These are phyloP conservation scores for Candida glucosophila DNA, from an alignment of 1,139 yeast genomes.

Conservation along the genomic window DNA sequence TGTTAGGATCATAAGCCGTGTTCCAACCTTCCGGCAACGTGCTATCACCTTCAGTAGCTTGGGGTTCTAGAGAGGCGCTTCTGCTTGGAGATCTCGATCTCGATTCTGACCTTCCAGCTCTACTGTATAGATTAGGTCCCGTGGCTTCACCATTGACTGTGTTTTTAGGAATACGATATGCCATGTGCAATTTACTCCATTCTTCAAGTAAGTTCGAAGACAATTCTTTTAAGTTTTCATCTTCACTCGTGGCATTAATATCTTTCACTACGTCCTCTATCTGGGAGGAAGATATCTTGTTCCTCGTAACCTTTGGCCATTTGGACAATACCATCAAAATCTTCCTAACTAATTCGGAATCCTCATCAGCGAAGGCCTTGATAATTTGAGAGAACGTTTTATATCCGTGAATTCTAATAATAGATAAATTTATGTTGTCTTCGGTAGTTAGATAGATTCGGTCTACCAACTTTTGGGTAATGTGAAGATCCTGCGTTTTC, in stretches of 20 bases:
- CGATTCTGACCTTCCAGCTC: slow-evolving; percentile 16
- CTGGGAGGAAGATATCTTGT: slow-evolving; percentile 72
- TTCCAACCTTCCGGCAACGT: slow-evolving; percentile 49
- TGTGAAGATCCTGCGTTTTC: slow-evolving; percentile 65
- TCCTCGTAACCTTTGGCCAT: slow-evolving; percentile 80
- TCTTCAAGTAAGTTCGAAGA: slow-evolving; percentile 44
- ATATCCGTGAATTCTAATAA: slow-evolving; percentile 81
- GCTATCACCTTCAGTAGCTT: slow-evolving; percentile 12
- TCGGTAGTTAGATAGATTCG: slow-evolving; percentile 56
- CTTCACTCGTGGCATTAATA: slow-evolving; percentile 23
- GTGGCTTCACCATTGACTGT: slow-evolving; percentile 4
- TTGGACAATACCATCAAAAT: slow-evolving; percentile 50
- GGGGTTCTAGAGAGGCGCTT: slow-evolving; percentile 4
- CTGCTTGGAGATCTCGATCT: slow-evolving; percentile 10
- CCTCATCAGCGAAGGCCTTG: slow-evolving; percentile 25
- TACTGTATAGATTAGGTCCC: slow-evolving; percentile 10
- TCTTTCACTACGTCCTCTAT: slow-evolving; percentile 57
- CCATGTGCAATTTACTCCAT: slow-evolving; percentile 76
- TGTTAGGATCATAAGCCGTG: slow-evolving; percentile 34
- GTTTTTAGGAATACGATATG: slow-evolving; percentile 69
- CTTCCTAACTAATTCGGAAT: slow-evolving; percentile 31
- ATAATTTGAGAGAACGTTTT: slow-evolving; percentile 63
- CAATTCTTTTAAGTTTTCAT: slow-evolving; percentile 23
- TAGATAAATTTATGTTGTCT: slow-evolving; percentile 44
- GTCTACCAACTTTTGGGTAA: slow-evolving; percentile 57